Evolutionary conservation across 768 basidiomycete genomes (phyloP).

Genomic region (Lentinula sp.): DNA sequence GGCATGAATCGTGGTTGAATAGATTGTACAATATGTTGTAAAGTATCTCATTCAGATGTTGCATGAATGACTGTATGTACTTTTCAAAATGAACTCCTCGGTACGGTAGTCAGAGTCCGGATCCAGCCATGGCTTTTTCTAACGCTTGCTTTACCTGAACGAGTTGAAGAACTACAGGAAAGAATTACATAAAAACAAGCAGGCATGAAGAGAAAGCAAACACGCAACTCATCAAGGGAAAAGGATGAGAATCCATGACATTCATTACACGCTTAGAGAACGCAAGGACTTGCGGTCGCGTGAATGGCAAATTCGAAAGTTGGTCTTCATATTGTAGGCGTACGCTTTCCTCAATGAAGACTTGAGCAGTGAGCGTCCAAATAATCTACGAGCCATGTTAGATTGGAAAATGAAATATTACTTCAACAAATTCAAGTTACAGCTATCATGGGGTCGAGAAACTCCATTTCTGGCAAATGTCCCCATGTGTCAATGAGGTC

Average conservation of each 20-base stretch:
- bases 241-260: neutral
- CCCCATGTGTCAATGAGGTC: constrained; percentile 7
- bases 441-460: constrained; percentile 14
- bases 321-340: neutral
- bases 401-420: neutral
- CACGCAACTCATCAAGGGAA: constrained; percentile 3
- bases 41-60: too few relatives aligned
- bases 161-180: constrained; percentile 2
- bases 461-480: constrained; percentile 4
- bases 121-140: neutral
- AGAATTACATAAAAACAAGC: too few relatives aligned
- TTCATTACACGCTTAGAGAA: neutral
- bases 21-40: too few relatives aligned
- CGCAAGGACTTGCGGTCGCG: neutral
- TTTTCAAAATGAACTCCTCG: too few relatives aligned
- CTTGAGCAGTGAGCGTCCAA: neutral
- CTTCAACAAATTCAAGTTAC: neutral
- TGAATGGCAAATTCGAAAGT: neutral
- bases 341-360: neutral
- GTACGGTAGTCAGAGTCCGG: too few relatives aligned
- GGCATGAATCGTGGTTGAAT: too few relatives aligned
- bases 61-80: too few relatives aligned
- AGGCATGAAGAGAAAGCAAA: neutral
- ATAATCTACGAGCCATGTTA: neutral
- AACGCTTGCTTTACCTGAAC: constrained; percentile 28